Conservation (phyloP, 495 filamentous ascomycete species). For the Xanthoparmelia taractica region DNA sequence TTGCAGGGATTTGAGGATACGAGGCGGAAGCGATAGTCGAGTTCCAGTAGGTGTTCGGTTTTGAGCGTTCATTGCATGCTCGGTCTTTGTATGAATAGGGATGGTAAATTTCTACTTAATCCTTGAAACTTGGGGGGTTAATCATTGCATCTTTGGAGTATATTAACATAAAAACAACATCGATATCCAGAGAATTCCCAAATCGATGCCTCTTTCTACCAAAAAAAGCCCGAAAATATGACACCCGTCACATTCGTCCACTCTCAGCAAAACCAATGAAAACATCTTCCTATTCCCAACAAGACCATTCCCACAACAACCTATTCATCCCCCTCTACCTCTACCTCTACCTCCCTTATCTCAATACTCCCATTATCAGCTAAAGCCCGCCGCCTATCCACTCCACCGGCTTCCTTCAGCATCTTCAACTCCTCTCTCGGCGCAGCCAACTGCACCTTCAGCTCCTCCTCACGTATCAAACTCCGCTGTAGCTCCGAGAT, state of each 20-base stretch:
- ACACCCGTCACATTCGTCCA: no score
- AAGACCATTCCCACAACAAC: background rate
- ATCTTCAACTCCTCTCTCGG: no score
- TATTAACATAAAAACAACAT: background rate
- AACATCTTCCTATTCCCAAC: background rate
- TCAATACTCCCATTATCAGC: background rate
- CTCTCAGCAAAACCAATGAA: no score
- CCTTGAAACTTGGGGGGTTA: background rate
- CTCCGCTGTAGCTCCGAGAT: background rate
- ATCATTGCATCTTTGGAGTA: background rate
- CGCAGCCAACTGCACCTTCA: background rate
- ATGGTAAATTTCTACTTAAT: slow-evolving; percentile 4
- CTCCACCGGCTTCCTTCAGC: background rate
- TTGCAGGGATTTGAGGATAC: slow-evolving; percentile 48
- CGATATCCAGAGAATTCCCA: background rate
- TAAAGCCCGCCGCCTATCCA: background rate
- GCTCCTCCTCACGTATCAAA: background rate
- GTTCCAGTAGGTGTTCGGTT: background rate
- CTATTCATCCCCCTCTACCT: background rate
- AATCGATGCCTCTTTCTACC: background rate
- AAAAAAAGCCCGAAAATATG: no score
- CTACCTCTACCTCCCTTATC: background rate
- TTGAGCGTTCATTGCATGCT: background rate
- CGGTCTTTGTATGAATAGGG: slow-evolving; percentile 8
- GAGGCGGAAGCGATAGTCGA: slow-evolving; percentile 35